A percentile compares a stretch with the other conserved stretches of the same genome.
Conservation (phyloP, 2,329 filamentous ascomycete species). For the Colletotrichum eremochloae region DNA sequence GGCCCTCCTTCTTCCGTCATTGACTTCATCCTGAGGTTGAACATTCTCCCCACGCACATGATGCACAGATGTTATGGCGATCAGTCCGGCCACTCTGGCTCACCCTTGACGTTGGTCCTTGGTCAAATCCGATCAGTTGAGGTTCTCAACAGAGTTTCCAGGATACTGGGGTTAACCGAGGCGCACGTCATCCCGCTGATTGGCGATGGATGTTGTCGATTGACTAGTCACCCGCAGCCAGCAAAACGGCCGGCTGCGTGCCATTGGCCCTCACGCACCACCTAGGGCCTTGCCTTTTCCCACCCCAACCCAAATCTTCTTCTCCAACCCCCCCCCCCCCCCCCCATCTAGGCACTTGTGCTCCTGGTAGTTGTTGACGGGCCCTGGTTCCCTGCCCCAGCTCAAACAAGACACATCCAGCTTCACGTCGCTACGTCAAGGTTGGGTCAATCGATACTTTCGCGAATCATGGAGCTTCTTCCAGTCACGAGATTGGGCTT, state of each 20-base stretch:
- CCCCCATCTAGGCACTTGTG: constrained; percentile 25
- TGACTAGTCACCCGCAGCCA: constrained; percentile 38
- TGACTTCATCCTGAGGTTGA: constrained; percentile 26
- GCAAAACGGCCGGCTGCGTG: constrained; percentile 31
- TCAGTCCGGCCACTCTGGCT: constrained; percentile 35
- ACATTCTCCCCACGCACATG: constrained; percentile 15
- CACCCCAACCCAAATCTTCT: constrained; percentile 26
- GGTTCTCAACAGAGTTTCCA: constrained; percentile 38
- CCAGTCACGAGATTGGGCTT: not conserved
- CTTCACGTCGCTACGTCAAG: constrained; percentile 35
- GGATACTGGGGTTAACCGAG: constrained; percentile 41
- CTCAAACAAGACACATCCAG: constrained; percentile 29
- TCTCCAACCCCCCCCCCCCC: not conserved
- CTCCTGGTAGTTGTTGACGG: constrained; percentile 14
- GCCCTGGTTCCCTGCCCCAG: constrained; percentile 26
- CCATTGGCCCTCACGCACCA: constrained; percentile 26
- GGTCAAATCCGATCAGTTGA: constrained; percentile 22
- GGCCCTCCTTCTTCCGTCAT: constrained; percentile 6
- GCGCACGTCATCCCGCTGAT: constrained; percentile 41
- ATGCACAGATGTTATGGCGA: constrained; percentile 30
- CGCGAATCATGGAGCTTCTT: constrained; percentile 4
- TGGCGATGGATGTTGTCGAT: constrained; percentile 35
- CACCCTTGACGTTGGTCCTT: constrained; percentile 10
- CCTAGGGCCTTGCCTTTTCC: constrained; percentile 7
- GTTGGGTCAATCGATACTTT: constrained; percentile 5